phyloP scores from a whole-genome alignment of 306 rosid species.

The Cicer yamashitae region DNA sequence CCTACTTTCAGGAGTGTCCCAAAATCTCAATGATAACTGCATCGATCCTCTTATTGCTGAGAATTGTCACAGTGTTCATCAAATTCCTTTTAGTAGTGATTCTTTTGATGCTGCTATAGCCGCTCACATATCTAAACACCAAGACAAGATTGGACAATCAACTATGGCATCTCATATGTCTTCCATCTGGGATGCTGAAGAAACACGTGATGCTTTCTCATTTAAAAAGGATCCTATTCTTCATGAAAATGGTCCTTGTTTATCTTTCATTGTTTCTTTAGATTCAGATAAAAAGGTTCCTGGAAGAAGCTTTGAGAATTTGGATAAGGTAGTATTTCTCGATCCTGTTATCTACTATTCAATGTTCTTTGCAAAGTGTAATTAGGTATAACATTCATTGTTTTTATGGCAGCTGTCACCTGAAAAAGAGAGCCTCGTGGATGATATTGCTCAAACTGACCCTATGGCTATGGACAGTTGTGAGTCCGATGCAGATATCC shows the following conservation, averaged over 20 bases:
- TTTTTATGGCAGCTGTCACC: conserved; percentile 59
- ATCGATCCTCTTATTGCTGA: conserved; percentile 55
- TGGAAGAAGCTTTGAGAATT: conserved; percentile 49
- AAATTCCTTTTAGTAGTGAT: conserved; percentile 86
- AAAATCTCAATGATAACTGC: conserved; percentile 61
- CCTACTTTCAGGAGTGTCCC: conserved; percentile 69
- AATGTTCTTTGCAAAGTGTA: conserved; percentile 45
- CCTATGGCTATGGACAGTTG: conserved; percentile 58
- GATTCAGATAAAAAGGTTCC: conserved; percentile 53
- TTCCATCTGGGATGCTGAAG: conserved; percentile 99
- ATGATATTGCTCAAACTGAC: conserved; percentile 60
- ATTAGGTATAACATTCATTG: conserved; percentile 24
- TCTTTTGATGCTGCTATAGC: conserved; percentile 99
- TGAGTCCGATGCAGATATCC: conserved; percentile 58
- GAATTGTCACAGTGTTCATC: conserved; percentile 64
- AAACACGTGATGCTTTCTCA: conserved; percentile 88
- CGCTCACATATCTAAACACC: conserved; percentile 86
- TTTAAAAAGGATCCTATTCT: conserved; percentile 62
- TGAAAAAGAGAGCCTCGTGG: conserved; percentile 54
- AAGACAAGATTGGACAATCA: conserved; percentile 65
- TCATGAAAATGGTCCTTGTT: conserved; percentile 48
- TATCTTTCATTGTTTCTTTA: conserved; percentile 53
- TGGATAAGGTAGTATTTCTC: conserved; percentile 65
- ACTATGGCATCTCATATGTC: conserved; percentile 64
- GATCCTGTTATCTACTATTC: conserved; percentile 32